Evolutionary conservation across 768 basidiomycete genomes (phyloP).

Genomic region (Kwoniella dendrophila): DNA sequence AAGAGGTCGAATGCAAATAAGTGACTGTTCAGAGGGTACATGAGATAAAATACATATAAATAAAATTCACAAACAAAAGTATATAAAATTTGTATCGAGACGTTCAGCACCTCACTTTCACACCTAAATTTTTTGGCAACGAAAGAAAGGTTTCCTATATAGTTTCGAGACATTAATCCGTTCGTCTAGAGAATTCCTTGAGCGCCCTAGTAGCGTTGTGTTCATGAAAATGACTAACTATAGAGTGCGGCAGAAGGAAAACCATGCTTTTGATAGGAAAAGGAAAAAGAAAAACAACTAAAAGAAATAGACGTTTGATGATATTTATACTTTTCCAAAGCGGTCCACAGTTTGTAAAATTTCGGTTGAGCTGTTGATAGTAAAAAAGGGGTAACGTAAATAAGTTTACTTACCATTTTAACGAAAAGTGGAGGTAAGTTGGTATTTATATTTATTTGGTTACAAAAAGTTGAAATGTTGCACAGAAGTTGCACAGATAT

Average conservation of each 20-base stretch:
- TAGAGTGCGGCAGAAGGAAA: conserved; percentile 26
- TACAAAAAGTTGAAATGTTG: conserved; percentile 9
- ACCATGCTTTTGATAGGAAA: conserved; percentile 31
- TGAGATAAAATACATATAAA: too few relatives aligned
- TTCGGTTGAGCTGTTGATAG: not conserved
- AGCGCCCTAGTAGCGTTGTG: conserved; percentile 19
- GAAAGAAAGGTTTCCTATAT: conserved; percentile 44
- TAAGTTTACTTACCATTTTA: not conserved
- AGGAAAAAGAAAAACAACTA: conserved; percentile 17
- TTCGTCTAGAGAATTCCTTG: conserved; percentile 46
- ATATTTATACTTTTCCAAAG: conserved; percentile 5
- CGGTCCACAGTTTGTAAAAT: not conserved
- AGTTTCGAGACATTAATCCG: conserved; percentile 52
- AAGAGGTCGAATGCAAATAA: not conserved
- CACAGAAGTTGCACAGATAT: not conserved
- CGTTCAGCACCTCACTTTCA: conserved; percentile 31
- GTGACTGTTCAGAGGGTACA: too few relatives aligned
- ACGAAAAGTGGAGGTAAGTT: conserved; percentile 3
- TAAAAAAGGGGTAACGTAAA: not conserved
- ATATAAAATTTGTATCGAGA: conserved; percentile 32
- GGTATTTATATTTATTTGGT: not conserved
- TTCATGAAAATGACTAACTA: not conserved
- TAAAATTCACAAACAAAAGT: not conserved
- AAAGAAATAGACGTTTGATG: not conserved
- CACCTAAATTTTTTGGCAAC: conserved; percentile 8